phyloP scores from a whole-genome alignment of 2,329 filamentous ascomycete genomes.

The Stachybotrys chartarum region DNA sequence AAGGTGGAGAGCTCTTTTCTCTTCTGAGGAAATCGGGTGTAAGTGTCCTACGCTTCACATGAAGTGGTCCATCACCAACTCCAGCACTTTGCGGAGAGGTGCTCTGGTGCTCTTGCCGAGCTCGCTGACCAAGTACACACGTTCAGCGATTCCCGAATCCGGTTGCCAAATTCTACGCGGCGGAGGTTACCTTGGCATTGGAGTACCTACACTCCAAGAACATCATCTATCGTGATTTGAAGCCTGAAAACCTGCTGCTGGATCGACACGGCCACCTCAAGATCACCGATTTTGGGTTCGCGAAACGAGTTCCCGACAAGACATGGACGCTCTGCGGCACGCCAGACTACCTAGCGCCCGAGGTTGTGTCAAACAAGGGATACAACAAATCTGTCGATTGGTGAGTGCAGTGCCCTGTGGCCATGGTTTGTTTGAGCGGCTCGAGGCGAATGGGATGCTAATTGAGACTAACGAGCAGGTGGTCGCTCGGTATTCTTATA shows the following conservation, averaged over 20 bases:
- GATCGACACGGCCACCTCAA: conserved; percentile 93
- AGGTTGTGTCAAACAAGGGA: conserved; percentile 97
- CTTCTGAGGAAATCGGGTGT: conserved; percentile 87
- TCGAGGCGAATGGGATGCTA: no score
- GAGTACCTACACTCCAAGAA: conserved; percentile 93
- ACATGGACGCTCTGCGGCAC: conserved; percentile 98
- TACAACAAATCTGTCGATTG: conserved; percentile 99
- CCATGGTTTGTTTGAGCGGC: no score
- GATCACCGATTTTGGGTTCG: conserved; percentile 98
- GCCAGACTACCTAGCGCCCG: conserved; percentile 92
- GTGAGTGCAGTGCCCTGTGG: conserved; percentile 47
- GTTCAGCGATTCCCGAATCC: conserved; percentile 91
- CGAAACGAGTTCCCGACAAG: conserved; percentile 96
- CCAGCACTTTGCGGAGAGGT: no score
- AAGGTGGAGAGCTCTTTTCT: conserved; percentile 95
- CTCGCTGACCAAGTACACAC: no score
- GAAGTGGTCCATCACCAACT: no score
- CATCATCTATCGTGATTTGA: conserved; percentile 96
- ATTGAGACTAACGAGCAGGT: conserved; percentile 68
- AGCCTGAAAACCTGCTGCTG: conserved; percentile 87
- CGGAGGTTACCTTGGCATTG: conserved; percentile 89
- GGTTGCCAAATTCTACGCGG: conserved; percentile 98
- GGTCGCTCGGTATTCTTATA: conserved; percentile 95
- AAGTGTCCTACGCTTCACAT: no score
- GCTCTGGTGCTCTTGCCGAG: no score